These are phyloP conservation scores for Fomitopsis pinicola DNA, from an alignment of 1,284 basidiomycete species.

Conservation along the genomic window DNA sequence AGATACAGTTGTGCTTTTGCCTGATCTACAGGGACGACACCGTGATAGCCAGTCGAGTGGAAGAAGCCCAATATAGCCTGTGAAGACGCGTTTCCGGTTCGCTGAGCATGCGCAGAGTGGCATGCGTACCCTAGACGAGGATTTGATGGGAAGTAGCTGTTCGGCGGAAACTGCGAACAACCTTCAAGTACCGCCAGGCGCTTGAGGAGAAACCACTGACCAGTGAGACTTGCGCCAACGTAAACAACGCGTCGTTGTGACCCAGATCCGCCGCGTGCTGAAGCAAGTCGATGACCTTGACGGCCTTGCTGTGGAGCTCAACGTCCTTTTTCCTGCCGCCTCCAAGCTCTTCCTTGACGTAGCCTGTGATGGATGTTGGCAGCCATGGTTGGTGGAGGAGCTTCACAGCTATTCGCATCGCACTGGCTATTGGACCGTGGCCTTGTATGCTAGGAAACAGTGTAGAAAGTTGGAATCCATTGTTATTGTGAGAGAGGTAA, in stretches of 20 bases:
- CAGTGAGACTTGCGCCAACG: slow-evolving; percentile 68
- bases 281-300: slow-evolving; percentile 73
- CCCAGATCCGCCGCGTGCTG: slow-evolving; percentile 79
- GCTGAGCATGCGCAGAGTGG: slow-evolving; percentile 55
- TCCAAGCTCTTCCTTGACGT: slow-evolving; percentile 37
- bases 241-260: slow-evolving; percentile 70
- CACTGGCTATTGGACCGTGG: slow-evolving; percentile 65
- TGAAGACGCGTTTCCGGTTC: slow-evolving; percentile 77
- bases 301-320: slow-evolving; percentile 59
- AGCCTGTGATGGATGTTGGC: slow-evolving; percentile 37
- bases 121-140: slow-evolving; percentile 57
- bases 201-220: slow-evolving; percentile 38
- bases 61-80: slow-evolving; percentile 87
- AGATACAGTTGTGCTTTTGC: slow-evolving; percentile 86
- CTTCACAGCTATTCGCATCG: slow-evolving; percentile 59
- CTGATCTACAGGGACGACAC: slow-evolving; percentile 64
- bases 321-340: slow-evolving; percentile 52
- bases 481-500: slow-evolving; percentile 35
- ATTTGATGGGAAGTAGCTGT: slow-evolving; percentile 54
- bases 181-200: neutral
- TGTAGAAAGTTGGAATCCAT: slow-evolving; percentile 54
- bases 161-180: slow-evolving; percentile 60
- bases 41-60: slow-evolving; percentile 79
- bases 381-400: slow-evolving; percentile 51
- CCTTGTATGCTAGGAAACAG: slow-evolving; percentile 66